A percentile compares a stretch with the other conserved stretches of the same genome.
These are phyloP conservation scores for Austroboletus rostrupii DNA, from an alignment of 1,284 basidiomycete species.

Conservation along the genomic window DNA sequence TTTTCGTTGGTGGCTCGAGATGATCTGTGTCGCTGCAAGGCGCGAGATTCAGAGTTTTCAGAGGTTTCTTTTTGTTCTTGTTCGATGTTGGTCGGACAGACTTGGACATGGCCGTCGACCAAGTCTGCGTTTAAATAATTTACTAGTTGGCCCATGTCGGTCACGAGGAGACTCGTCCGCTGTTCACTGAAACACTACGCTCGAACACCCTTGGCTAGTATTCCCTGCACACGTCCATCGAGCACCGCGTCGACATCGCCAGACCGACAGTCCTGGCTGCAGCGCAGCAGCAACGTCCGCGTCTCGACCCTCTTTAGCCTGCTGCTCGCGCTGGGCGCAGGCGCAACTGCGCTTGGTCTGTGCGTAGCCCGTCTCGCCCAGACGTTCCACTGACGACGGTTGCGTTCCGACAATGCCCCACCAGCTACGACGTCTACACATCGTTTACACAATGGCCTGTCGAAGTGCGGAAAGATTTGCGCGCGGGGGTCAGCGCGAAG, in stretches of 20 bases:
- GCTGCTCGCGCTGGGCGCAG: constrained; percentile 46
- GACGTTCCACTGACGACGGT: neutral
- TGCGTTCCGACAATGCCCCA: no score
- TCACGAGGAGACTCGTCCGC: no score
- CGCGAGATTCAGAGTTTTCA: constrained; percentile 38
- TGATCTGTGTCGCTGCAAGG: constrained; percentile 15
- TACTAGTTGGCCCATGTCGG: no score
- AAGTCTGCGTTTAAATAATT: no score
- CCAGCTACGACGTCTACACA: constrained; percentile 60
- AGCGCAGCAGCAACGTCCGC: constrained; percentile 18
- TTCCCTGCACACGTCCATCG: no score
- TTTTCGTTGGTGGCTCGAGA: constrained; percentile 29
- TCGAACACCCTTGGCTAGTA: no score
- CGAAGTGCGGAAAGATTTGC: constrained; percentile 59
- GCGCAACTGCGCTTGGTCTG: constrained; percentile 52
- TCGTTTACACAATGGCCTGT: constrained; percentile 57
- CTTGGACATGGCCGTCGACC: no score
- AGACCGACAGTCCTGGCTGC: constrained; percentile 12
- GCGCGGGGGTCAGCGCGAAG: constrained; percentile 62
- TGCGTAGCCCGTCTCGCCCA: constrained; percentile 32
- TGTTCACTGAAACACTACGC: no score
- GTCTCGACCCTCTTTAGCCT: constrained; percentile 46
- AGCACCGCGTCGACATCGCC: neutral
- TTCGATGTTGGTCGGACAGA: constrained; percentile 6
- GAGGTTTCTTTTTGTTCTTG: constrained; percentile 23